Conservation (phyloP, 2,329 filamentous ascomycete genomes). For the Pezicula neosporulosa region DNA sequence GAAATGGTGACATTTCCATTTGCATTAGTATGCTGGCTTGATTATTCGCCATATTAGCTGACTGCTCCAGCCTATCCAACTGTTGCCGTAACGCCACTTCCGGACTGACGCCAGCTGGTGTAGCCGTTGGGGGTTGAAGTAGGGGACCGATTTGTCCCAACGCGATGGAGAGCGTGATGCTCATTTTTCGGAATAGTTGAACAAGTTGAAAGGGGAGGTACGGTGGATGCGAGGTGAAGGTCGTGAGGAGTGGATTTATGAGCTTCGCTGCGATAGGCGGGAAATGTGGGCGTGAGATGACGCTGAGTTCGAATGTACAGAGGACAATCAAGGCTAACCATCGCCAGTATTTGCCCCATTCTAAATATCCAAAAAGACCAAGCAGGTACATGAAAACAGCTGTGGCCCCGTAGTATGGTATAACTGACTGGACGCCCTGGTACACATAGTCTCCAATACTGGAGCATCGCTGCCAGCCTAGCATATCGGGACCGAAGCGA, state of each 20-base stretch:
- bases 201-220: slow-evolving; percentile 86
- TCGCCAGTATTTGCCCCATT: slow-evolving; percentile 63
- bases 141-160: slow-evolving; percentile 77
- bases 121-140: slow-evolving; percentile 34
- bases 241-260: slow-evolving; percentile 41
- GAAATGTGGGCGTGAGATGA: slow-evolving; percentile 50
- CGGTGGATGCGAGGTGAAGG: slow-evolving; percentile 45
- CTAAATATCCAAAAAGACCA: slow-evolving; percentile 62
- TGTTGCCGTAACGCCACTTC: slow-evolving; percentile 55
- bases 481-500: slow-evolving; percentile 73
- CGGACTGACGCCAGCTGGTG: slow-evolving; percentile 31
- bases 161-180: slow-evolving; percentile 78
- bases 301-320: slow-evolving; percentile 53
- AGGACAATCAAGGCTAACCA: slow-evolving; percentile 55
- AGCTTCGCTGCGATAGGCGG: slow-evolving; percentile 40
- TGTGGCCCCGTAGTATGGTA: slow-evolving; percentile 59
- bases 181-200: slow-evolving; percentile 68
- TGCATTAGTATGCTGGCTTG: slow-evolving; percentile 70
- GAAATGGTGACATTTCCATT: slow-evolving; percentile 79
- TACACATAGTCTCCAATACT: slow-evolving; percentile 72
- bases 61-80: slow-evolving; percentile 62
- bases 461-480: slow-evolving; percentile 61
- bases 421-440: slow-evolving; percentile 56
- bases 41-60: slow-evolving; percentile 57
- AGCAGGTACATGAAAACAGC: slow-evolving; percentile 58